Evolutionary conservation across 2,329 filamentous ascomycete genomes (phyloP), one percentile per base, ranked within the genome.

Genomic region (Botryotinia narcissicola): DNA sequence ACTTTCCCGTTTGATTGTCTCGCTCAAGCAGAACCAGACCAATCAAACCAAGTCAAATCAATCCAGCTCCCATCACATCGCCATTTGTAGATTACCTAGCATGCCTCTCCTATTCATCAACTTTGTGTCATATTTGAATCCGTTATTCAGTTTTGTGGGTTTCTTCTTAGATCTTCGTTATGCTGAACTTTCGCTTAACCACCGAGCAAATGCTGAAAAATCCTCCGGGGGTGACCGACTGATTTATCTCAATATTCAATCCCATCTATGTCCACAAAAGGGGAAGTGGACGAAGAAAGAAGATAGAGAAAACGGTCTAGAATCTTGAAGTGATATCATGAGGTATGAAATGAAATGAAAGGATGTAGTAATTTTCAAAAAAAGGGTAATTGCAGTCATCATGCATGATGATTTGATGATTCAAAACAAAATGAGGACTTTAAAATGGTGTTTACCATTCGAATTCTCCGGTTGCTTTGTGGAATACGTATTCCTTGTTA

Each of bases 381-480:
- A 32, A 29, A 68, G 10, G 25, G 57, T 44, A n/a, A 44, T 16
- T 22, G 48, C 37, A 12, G 66, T 25, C n/a, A 32, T 42, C 8
- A 42, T 18, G 48, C 10, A n/a, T 35, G 18, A 42, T 54, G 7
- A 61, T 22, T 42, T n/a, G 22, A 29, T 12, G n/a, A 40, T 46
- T 12, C 12, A 25, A 32, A 16, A 42, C 35, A 2, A 42, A 71
- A 51, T 3, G 14, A 14, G 3, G 10, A 48, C 9, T 12, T 44
- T 32, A 3, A n/a, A 61, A 44, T 3, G 16, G 25, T 35, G 29
- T 67, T 84, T 89, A 99, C 96, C 96, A 99, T 83, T 99, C 96
- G 78, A 98, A 98, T 84, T 98, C 96, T 80, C 96, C 96, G 63
- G 92, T 94, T 37, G 95, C 96, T 84, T 98, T 98, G 86, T 97